Evolutionary conservation across 78 protist genomes (phyloP).

Genomic region (Dictyostelium intermedium): DNA sequence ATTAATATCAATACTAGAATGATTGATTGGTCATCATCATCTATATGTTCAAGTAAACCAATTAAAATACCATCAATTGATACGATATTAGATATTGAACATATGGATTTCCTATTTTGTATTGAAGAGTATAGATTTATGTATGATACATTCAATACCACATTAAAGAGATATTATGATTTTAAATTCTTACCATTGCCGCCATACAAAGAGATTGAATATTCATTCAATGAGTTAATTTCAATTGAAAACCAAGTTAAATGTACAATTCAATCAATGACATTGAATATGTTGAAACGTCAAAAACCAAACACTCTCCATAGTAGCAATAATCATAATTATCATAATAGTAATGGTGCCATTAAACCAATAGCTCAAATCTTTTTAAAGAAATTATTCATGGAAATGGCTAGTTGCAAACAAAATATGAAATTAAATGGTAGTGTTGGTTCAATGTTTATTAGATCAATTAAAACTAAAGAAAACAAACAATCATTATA

Average conservation of each 20-base stretch:
- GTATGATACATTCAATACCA: slow-evolving; percentile 26
- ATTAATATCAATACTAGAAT: background rate
- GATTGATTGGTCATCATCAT: background rate
- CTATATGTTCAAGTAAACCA: background rate
- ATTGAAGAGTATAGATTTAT: slow-evolving; percentile 18
- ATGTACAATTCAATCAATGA: background rate
- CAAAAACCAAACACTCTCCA: background rate
- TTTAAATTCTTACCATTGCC: slow-evolving; percentile 40
- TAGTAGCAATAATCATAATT: background rate
- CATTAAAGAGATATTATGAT: slow-evolving; percentile 40
- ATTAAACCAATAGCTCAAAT: slow-evolving; percentile 6
- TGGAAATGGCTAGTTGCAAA: background rate
- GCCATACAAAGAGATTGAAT: background rate
- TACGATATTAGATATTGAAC: background rate
- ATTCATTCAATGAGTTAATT: background rate
- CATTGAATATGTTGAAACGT: background rate
- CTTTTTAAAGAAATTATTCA: background rate
- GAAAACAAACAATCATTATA: background rate
- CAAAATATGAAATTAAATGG: background rate
- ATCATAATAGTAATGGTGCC: background rate
- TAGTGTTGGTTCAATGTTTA: background rate
- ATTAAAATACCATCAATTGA: background rate
- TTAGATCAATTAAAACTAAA: background rate
- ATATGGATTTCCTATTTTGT: slow-evolving; percentile 2
- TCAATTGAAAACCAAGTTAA: slow-evolving; percentile 6